These are phyloP conservation scores for Tolypocladium tropicale DNA, from an alignment of 2,329 filamentous ascomycete genomes.

Conservation along the genomic window DNA sequence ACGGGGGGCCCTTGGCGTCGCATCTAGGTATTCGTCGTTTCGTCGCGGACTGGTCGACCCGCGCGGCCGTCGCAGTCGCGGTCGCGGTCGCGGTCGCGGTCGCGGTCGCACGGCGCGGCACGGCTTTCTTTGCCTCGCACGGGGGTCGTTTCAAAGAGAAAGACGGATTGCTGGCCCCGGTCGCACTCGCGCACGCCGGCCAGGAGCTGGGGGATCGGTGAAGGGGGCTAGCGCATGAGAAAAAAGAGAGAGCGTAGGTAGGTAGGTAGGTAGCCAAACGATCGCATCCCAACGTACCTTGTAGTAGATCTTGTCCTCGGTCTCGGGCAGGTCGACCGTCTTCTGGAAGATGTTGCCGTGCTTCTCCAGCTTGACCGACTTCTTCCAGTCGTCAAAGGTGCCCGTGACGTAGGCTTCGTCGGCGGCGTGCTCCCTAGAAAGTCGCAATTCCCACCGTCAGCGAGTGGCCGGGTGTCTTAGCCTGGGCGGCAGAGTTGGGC, in stretches of 20 bases:
- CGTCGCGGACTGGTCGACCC: not conserved
- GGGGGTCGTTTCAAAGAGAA: not conserved
- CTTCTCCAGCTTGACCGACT: slow-evolving; percentile 75
- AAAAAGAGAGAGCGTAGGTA: not conserved
- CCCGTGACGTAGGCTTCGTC: slow-evolving; percentile 90
- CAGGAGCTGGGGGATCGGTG: not conserved
- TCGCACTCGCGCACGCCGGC: not conserved
- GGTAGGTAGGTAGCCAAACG: not conserved
- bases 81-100: not conserved
- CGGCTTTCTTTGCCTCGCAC: not conserved
- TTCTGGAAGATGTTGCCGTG: slow-evolving; percentile 67
- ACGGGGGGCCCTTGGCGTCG: not conserved
- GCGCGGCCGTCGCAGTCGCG: not conserved
- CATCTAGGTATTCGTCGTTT: not conserved
- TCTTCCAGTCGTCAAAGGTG: slow-evolving; percentile 89
- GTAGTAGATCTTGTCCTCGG: slow-evolving; percentile 72
- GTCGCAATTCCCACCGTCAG: slow-evolving; percentile 3
- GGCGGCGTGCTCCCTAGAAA: slow-evolving; percentile 67
- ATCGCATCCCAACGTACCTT: slow-evolving; percentile 55
- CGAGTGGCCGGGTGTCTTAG: not conserved
- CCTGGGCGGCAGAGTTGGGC: not conserved
- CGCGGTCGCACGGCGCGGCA: too few relatives aligned
- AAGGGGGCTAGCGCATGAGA: not conserved
- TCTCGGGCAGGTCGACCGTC: slow-evolving; percentile 60
- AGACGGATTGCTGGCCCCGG: not conserved